Evolutionary conservation across 768 basidiomycete genomes (phyloP), one percentile per base, ranked within the genome.

Genomic region (Pleurotus tuoliensis): DNA sequence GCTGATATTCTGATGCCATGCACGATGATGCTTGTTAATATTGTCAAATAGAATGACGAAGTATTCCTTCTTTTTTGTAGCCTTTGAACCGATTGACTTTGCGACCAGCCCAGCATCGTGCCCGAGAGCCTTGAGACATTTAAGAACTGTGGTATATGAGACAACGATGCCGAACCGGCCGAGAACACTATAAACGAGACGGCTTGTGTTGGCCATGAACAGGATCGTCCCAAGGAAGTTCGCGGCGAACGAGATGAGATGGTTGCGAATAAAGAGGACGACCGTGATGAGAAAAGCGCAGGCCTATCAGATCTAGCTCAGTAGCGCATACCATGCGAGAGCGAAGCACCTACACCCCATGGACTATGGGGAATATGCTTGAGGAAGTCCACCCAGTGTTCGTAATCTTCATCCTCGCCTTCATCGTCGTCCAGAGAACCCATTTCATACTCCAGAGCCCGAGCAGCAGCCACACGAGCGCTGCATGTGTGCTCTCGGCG

Each of bases 11-110:
- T 50, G 61, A 40, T 63, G 59, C 63, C 62, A 66, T 8, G 53
- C 56, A 12, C 61, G 63, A 13, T 51, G 58, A 62, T 59, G 62
- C 12, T 62, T 56, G 56, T 63, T 64, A 58, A 66, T 59, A 46
- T 66, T 66, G 52, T 66, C 64, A 41, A 63, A 64, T n/a, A 64
- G 50, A 39, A 64, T 58, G n/a, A 62, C 24, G 53, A 65, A 65
- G 1, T 47, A 40, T 1, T 48, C 53, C 22, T 18, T 11, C 20
- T 37, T 16, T 20, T 53, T 13, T 45, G 37, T 9, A 16, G 30
- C 24, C 15, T n/a, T 13, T 3, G 37, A 9, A 46, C 15, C 63
- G 9, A 47, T 39, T 2, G 25, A 12, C 9, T 54, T 60, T 24
- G 64, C 13, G 4, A 44, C 48, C 12, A 16, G 12, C 34, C 57